Base-by-base conservation (phyloP, 2,329 filamentous ascomycete species). In the Colletotrichum falcatum region DNA sequence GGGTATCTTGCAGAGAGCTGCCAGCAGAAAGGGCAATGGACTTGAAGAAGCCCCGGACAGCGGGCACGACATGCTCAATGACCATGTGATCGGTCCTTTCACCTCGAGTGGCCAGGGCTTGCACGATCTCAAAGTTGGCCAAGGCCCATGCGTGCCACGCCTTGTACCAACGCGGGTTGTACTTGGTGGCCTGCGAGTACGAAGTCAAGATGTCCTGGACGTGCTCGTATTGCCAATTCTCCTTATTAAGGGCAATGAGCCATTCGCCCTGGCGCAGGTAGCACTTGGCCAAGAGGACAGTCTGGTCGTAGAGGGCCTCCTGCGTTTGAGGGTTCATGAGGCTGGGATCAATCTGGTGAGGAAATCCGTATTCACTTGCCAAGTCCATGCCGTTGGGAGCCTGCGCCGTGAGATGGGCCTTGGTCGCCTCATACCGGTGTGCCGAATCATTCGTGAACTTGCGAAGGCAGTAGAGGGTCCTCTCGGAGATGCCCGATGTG, bases 71-170 rank as follows among this genome's bases (percentile, higher is more conserved):
- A 79, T 99, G 93, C 72, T 95, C 92, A 65, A 92, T 88, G 33
- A 98, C 86, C 76, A 93, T 88, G 48, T 90, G 88, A 67, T 92
- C 92, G 48, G 90, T 73, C 3, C 74, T 53, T 82, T 73, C 70
- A 74, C 77, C 78, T 66, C 90, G 88, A 28, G 91, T 87, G 11
- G 91, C 89, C 67, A 96, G 84, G 0, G 92, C 90, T 75, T 96
- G 97, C 46, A 98, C 95, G 67, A 99, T 96, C 81, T 99, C 95
- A 77, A 99, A 99, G 81, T 99, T 99, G 64, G 96, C 95, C 73
- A 99, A 83, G 14, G 96, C 97, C 95, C 96, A 99, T 0, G 96
- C 93, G 81, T 99, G 96, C 96, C 96, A 99, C 9, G 97, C 96
- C 82, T 99, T 99, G 84, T 99, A 99, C 90, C 95, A 99, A 72